Conservation (phyloP, 2,329 filamentous ascomycete genomes). For the Claviceps fusiformis region DNA sequence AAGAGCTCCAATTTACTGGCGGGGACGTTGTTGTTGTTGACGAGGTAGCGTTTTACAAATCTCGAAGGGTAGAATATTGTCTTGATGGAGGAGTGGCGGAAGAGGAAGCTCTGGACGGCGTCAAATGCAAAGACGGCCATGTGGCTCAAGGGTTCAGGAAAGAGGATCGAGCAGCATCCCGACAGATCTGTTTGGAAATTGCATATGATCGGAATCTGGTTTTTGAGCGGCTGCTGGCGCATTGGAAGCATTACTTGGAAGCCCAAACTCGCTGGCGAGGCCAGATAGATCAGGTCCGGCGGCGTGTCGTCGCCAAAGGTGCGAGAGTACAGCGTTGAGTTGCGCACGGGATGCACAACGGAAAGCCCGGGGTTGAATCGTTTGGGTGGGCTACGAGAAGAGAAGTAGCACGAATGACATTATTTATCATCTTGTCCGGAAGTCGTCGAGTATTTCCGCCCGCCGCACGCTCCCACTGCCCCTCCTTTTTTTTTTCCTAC, state of each 20-base stretch:
- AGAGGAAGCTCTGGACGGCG: slow-evolving; percentile 52
- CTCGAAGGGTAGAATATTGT: slow-evolving; percentile 57
- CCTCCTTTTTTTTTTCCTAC: not conserved
- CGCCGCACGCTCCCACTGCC: not conserved
- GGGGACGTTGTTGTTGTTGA: slow-evolving; percentile 41
- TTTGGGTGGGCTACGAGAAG: not conserved
- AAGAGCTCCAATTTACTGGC: slow-evolving; percentile 44
- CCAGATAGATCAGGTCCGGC: slow-evolving; percentile 56
- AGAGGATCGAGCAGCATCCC: slow-evolving; percentile 56
- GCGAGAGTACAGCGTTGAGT: slow-evolving; percentile 44
- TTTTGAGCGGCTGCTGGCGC: slow-evolving; percentile 39
- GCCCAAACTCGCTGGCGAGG: slow-evolving; percentile 54
- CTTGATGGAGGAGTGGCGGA: slow-evolving; percentile 45
- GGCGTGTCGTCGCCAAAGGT: slow-evolving; percentile 38
- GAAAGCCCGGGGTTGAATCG: slow-evolving; percentile 50
- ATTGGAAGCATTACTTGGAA: slow-evolving; percentile 61
- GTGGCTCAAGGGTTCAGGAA: slow-evolving; percentile 45
- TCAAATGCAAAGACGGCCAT: slow-evolving; percentile 50
- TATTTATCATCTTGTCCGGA: not conserved
- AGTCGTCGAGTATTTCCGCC: not conserved
- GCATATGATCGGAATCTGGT: slow-evolving; percentile 46
- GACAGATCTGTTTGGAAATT: slow-evolving; percentile 63
- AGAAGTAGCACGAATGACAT: not conserved
- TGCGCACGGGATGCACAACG: slow-evolving; percentile 54
- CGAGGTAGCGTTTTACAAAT: slow-evolving; percentile 48